Evolutionary conservation across 441 rosid genomes (phyloP).

Genomic region (Brassica hybrid): DNA sequence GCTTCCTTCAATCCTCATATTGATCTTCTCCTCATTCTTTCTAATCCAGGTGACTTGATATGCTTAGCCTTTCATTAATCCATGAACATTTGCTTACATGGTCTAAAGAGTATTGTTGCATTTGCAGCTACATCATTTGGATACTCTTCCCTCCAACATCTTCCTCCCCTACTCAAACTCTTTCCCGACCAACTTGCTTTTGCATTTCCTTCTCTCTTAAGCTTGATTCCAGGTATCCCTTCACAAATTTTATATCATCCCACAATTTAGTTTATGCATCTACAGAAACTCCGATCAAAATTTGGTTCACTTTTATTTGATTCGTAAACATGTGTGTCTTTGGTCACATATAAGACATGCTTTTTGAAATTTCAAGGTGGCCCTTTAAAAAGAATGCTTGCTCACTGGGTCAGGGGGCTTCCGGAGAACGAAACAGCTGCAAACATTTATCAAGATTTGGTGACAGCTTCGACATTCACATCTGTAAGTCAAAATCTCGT

Average conservation of each 20-base stretch:
- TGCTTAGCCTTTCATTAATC: conserved; percentile 12
- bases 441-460: conserved; percentile 42
- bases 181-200: conserved; percentile 59
- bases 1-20: conserved; percentile 72
- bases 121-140: conserved; percentile 79
- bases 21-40: conserved; percentile 46
- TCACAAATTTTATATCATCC: background rate
- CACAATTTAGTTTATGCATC: background rate
- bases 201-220: conserved; percentile 40
- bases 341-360: conserved; percentile 24
- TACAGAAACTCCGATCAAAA: background rate
- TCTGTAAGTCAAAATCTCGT: conserved; percentile 35
- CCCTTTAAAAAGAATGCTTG: conserved; percentile 42
- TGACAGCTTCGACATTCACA: conserved; percentile 38
- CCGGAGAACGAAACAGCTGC: conserved; percentile 43
- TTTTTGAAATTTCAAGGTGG: conserved; percentile 41
- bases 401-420: conserved; percentile 42
- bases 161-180: conserved; percentile 56
- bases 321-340: conserved; percentile 23
- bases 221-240: conserved; percentile 33
- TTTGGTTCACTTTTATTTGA: conserved; percentile 26
- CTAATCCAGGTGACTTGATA: conserved; percentile 3
- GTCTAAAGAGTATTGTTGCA: conserved; percentile 27
- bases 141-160: conserved; percentile 58
- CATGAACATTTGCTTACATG: conserved; percentile 2